Base-by-base conservation (phyloP, 371 early-diverging fungal genomes). In the Umbelopsis sp. region DNA sequence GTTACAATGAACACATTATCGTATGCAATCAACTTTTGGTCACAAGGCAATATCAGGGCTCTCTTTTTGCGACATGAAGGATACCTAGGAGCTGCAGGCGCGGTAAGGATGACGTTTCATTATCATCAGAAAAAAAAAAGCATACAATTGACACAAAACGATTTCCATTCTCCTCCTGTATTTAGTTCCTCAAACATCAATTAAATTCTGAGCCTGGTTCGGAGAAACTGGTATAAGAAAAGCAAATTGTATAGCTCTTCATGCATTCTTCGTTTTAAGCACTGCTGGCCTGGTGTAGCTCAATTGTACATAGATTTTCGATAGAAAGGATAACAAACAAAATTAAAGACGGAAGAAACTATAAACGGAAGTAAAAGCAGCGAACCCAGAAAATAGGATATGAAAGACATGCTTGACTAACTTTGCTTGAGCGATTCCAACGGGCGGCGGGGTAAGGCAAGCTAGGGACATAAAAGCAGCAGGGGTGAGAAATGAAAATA, bases 1-100 rank as follows among this genome's bases (percentile, higher is more conserved):
- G 84, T 90, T 62, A 94, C 94, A 16, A 96, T 96, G 95, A 90
- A 92, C 76, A 92, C 94, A 35, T 79, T 96, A 51, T 91, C 92
- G 50, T 93, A 92, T 72, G 96, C 94, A 63, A 92, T 96, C 67
- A 82, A 91, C 68, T 96, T 92, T 73, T 96, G 96, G 96, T 93
- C 94, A 41, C 88, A 91, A 68, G 95, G 94, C 38, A 76, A 85
- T 45, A 94, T 93, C 74, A 88, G 91, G 76, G 95, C 96, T 4
- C 79, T 91, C 65, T 96, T 96, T 69, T 74, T 94, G 50, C 87
- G 95, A 35, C 96, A 96, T 71, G 96, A 96, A 77, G 95, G 96
- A 10, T 95, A 92, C 70, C 80, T 95, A 45, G 96, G 96, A 6
- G 93, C 95, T 0, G 85, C 93, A n/a, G 96, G 96, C 3, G 96